These are phyloP conservation scores for Rhodotorula kratochvilovae DNA, from an alignment of 768 basidiomycete genomes.

Conservation along the genomic window DNA sequence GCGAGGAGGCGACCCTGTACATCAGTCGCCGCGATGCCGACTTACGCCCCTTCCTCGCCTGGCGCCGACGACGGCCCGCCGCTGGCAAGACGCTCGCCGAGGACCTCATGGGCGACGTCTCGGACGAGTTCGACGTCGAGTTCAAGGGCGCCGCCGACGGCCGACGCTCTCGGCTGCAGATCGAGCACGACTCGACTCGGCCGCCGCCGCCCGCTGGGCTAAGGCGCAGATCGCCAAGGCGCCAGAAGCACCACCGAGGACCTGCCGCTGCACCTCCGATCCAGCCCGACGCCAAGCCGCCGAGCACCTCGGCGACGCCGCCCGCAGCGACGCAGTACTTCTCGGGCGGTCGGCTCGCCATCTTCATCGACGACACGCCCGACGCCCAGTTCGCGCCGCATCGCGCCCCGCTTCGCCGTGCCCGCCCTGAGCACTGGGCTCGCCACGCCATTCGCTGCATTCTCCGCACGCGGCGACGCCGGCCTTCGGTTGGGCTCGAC, in stretches of 20 bases:
- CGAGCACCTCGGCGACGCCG: neutral
- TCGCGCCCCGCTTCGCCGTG: neutral
- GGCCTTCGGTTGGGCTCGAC: neutral
- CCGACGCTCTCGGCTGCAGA: neutral
- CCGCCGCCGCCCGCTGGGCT: neutral
- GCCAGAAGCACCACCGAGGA: neutral
- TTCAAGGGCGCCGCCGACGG: conserved; percentile 39
- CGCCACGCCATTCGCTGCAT: too few relatives aligned
- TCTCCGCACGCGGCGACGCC: neutral
- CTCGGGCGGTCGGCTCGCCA: neutral
- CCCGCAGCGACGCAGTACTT: neutral
- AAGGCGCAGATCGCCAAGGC: neutral
- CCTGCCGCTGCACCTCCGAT: neutral
- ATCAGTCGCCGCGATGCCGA: neutral
- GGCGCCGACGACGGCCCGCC: conserved; percentile 8
- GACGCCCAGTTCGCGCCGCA: neutral
- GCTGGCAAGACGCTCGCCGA: conserved; percentile 41
- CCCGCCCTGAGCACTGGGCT: neutral
- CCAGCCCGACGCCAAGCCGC: neutral
- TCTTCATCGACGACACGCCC: neutral
- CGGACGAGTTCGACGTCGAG: neutral
- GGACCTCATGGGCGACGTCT: too few relatives aligned
- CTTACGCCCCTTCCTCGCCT: conserved; percentile 6
- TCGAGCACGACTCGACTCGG: neutral
- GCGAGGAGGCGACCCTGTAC: neutral